Evolutionary conservation across 2,329 filamentous ascomycete species (phyloP), one percentile per base, ranked within the genome.

Genomic region (Pseudogymnoascus sp.): DNA sequence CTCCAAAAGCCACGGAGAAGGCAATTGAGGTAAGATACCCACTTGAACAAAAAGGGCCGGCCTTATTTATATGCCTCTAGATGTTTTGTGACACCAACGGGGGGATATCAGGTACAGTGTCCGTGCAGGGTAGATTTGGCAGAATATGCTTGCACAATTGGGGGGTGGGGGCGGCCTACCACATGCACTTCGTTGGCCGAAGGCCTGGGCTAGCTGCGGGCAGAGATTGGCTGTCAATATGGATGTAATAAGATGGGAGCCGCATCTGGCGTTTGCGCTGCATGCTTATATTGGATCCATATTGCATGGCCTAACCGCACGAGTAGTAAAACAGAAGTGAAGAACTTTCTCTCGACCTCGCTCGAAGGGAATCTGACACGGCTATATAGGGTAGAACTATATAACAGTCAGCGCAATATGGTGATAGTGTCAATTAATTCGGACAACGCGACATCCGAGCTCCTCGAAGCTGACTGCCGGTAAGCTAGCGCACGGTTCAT

Each of bases 71-170:
- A 56, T 56, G 13, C 50, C 10, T 33, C 5, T 7, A 33, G 24
- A 56, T 33, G 13, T 33, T 56, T 13, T 33, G 26, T 33, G 29
- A 56, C n/a, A 33, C 8, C n/a, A 3, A 4, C 50, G 19, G 16
- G 3, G 29, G 16, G 29, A 8, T 53, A 31, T 29, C 14, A 31
- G 7, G 50, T 56, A 31, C n/a, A 7, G n/a, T 11, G 29, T 33
- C 50, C 50, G 50, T 19, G 50, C 50, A 56, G 29, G 50, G 26
- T 33, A 56, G 26, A 56, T 56, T 56, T 33, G 50, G 50, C 50
- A 56, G 50, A 56, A 56, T 56, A 56, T 56, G 50, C 26, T 56
- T 56, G 50, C n/a, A 56, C 26, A 33, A 33, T 56, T 33, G 10
- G 10, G n/a, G 50, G 26, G 7, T 4, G 10, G n/a, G 50, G 26